Evolutionary conservation across 2,329 filamentous ascomycete genomes (phyloP).

Genomic region (Ceratocystis variospora): DNA sequence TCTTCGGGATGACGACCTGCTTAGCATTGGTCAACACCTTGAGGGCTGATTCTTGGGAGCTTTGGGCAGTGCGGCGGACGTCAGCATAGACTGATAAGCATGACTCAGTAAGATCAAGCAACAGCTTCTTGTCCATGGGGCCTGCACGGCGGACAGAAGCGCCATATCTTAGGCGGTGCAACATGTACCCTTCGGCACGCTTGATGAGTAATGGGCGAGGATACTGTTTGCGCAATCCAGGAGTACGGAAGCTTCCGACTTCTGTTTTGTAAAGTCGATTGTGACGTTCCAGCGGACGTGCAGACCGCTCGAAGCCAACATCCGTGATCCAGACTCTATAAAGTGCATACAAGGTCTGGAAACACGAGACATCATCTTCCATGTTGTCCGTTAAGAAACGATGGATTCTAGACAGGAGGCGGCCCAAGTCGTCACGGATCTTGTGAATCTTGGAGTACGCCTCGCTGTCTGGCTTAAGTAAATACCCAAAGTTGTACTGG

Average conservation of each 20-base stretch:
- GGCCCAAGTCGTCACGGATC: conserved; percentile 66
- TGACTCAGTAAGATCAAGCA: conserved; percentile 79
- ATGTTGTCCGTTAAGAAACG: conserved; percentile 68
- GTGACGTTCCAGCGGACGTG: conserved; percentile 81
- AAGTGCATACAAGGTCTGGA: conserved; percentile 80
- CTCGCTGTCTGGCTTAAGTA: conserved; percentile 41
- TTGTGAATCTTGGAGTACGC: conserved; percentile 66
- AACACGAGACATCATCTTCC: conserved; percentile 91
- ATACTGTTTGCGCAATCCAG: conserved; percentile 80
- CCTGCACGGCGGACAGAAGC: conserved; percentile 76
- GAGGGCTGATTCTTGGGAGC: conserved; percentile 80
- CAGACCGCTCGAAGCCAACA: conserved; percentile 88
- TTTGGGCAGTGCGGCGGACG: conserved; percentile 85
- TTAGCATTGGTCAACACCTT: conserved; percentile 82
- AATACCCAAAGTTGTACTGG: conserved; percentile 76
- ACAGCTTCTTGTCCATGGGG: conserved; percentile 70
- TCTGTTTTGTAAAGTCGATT: conserved; percentile 74
- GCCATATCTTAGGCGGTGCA: conserved; percentile 89
- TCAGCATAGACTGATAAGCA: conserved; percentile 88
- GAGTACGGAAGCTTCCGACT: conserved; percentile 85
- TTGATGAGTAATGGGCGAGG: conserved; percentile 84
- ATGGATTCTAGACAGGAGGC: conserved; percentile 71
- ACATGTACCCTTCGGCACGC: conserved; percentile 84
- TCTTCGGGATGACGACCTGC: conserved; percentile 75
- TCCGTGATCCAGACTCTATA: conserved; percentile 97